A percentile compares a stretch with the other conserved stretches of the same genome.
Conservation (phyloP, 805 yeast species). For the Alloascoidea africana region DNA sequence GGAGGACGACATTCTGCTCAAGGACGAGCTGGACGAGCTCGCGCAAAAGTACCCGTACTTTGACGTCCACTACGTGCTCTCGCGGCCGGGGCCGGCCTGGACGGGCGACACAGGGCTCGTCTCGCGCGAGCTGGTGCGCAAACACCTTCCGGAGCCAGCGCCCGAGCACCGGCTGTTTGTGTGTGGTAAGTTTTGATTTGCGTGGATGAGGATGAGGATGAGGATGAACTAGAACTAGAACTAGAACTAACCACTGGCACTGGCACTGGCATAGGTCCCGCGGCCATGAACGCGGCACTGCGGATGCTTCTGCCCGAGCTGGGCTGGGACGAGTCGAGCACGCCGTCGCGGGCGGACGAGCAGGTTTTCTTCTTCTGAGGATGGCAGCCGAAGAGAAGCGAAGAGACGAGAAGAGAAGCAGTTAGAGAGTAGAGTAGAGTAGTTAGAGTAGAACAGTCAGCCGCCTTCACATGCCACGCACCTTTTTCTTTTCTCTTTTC, state of each 20-base stretch:
- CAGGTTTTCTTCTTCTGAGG: constrained; percentile 1
- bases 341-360: neutral
- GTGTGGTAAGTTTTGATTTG: too few species aligned
- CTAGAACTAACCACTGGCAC: too few species aligned
- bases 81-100: neutral
- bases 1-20: constrained; percentile 60
- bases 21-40: constrained; percentile 58
- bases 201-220: too few species aligned
- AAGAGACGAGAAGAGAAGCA: too few species aligned
- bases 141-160: neutral
- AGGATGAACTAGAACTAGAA: too few species aligned
- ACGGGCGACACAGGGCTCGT: neutral
- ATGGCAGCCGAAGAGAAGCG: too few species aligned
- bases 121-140: neutral
- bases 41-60: constrained; percentile 38
- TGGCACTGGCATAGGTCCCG: too few species aligned
- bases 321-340: constrained; percentile 1
- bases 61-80: neutral
- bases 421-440: too few species aligned
- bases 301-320: neutral
- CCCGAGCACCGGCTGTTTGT: neutral
- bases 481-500: too few species aligned
- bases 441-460: too few species aligned
- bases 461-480: too few species aligned
- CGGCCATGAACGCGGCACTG: neutral